A percentile compares a stretch with the other conserved stretches of the same genome.
These are phyloP conservation scores for Syzygium aqueum DNA, from an alignment of 345 rosid species.

Conservation along the genomic window DNA sequence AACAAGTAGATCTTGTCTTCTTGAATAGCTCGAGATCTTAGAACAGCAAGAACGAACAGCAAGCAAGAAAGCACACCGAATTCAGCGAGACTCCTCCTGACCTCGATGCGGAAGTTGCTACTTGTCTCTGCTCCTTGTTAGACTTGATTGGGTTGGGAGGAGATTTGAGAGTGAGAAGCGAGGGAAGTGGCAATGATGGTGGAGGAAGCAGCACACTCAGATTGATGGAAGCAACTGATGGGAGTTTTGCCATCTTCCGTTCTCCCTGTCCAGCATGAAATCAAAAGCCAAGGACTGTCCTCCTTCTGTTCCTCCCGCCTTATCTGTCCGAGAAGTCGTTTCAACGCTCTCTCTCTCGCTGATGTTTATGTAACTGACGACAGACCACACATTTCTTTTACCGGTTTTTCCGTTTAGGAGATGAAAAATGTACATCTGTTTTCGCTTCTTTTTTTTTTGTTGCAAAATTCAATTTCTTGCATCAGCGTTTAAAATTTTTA, in stretches of 20 bases:
- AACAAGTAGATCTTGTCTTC: neutral
- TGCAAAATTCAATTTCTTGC: too few species aligned
- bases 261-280: neutral
- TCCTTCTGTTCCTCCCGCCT: neutral
- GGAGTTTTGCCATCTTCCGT: neutral
- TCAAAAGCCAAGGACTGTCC: neutral
- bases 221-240: neutral
- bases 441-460: neutral
- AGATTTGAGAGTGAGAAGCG: neutral
- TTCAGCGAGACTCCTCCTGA: conserved; percentile 39
- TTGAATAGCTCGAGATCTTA: neutral
- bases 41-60: neutral
- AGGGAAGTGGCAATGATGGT: neutral
- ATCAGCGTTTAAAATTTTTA: neutral
- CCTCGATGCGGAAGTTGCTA: conserved; percentile 29
- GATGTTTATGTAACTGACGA: neutral
- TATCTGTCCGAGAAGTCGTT: neutral
- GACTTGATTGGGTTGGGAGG: neutral
- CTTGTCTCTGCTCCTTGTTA: neutral
- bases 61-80: conserved; percentile 23
- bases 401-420: neutral
- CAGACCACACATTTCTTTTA: neutral
- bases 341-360: neutral
- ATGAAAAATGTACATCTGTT: neutral
- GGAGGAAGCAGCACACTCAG: neutral